These are phyloP conservation scores for Coemansia sp. DNA, from an alignment of 192 early-diverging fungal species.

Conservation along the genomic window DNA sequence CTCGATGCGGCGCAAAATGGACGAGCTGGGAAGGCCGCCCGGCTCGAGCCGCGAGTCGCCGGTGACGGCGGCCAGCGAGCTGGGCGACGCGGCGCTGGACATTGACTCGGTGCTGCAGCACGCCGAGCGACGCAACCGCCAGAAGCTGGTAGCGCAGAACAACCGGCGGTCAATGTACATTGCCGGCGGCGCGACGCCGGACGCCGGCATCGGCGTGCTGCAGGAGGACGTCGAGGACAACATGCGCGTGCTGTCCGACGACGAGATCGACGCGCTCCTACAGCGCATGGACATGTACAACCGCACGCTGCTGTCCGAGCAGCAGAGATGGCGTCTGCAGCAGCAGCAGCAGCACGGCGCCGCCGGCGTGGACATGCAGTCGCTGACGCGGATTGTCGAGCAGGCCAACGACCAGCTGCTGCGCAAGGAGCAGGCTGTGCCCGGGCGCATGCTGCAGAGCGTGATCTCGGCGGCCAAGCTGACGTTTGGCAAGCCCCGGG, in stretches of 20 bases:
- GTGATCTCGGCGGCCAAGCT: conserved; percentile 34
- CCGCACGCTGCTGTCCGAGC: conserved; percentile 39
- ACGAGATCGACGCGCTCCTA: conserved; percentile 39
- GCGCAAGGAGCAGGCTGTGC: conserved; percentile 13
- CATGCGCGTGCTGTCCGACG: conserved; percentile 43
- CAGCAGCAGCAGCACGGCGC: neutral
- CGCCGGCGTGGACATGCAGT: conserved; percentile 14
- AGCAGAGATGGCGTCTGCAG: conserved; percentile 27
- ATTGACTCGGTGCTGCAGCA: conserved; percentile 36
- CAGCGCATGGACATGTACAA: conserved; percentile 49
- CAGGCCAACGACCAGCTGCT: conserved; percentile 39
- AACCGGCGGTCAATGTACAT: conserved; percentile 49
- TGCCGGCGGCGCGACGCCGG: neutral
- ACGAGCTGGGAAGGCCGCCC: conserved; percentile 6
- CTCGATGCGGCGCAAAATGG: conserved; percentile 14
- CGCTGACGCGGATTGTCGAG: conserved; percentile 32
- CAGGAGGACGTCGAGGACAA: conserved; percentile 43
- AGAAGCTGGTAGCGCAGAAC: conserved; percentile 43
- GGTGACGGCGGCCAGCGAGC: neutral
- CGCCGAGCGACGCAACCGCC: conserved; percentile 28
- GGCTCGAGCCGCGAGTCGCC: neutral
- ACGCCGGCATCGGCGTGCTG: conserved; percentile 1
- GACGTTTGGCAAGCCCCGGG: conserved; percentile 22
- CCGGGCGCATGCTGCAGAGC: conserved; percentile 25
- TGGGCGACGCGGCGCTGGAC: conserved; percentile 9